Base-by-base conservation (phyloP, 2,329 filamentous ascomycete genomes). In the Penicillium olsonii region DNA sequence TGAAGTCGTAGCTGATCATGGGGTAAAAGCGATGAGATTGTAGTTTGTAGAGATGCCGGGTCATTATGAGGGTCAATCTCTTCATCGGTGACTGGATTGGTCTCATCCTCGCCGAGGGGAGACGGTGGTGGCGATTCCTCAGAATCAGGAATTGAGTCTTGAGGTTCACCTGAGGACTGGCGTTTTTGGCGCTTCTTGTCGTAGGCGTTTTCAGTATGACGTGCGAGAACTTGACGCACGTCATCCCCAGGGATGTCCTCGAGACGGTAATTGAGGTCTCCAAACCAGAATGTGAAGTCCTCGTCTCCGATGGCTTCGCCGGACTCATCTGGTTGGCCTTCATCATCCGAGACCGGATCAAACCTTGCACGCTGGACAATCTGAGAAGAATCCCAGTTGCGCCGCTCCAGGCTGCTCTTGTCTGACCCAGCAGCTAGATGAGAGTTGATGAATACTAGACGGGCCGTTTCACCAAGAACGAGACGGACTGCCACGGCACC, bases 271-370 rank as follows among this genome's bases (percentile, higher is more conserved):
- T 99, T 99, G 35, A 99, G 78, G 68, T 99, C 94, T 6, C 94
- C 94, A 64, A 96, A 89, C 90, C 92, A 97, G 64, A 99, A 96
- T 0, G 86, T 84, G 72, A 96, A 91, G 65, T 99, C 94, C 57
- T 95, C 92, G 33, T 95, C 88, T 1, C 90, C 92, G 56, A 99
- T 86, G 29, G 77, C 82, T 43, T 88, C 84, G 19, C 52, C 56
- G 12, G 60, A 50, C 0, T 79, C 75, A 18, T 86, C 83, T n/a
- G 85, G 84, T 31, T 71, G 68, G 2, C 66, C 74, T 5, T 87
- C 83, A 8, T 88, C 85, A 0, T 80, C 76, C 50, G 87, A 81
- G 6, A 95, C 81, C 0, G 90, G 85, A 6, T 87, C 83, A 62
- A 97, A 97, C 54, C 84, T 85, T 1, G 90, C 87, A 41, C 91